Conservation (phyloP, 2,329 filamentous ascomycete species). For the Penicillium sp. region DNA sequence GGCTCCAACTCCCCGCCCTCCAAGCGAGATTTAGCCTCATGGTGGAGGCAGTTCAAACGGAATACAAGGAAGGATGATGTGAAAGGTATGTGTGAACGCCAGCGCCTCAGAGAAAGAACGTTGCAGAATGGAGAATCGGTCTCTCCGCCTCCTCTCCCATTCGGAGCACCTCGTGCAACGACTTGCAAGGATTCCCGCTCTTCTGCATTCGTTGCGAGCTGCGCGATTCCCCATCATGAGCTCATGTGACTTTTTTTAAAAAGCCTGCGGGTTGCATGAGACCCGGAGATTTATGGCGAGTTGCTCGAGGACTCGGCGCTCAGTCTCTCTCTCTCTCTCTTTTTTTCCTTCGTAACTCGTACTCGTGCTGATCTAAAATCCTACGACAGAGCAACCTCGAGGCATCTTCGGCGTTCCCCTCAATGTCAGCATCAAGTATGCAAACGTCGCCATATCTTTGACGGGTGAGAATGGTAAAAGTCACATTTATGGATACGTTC, state of each 20-base stretch:
- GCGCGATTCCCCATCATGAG: too few relatives aligned
- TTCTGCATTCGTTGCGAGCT: too few relatives aligned
- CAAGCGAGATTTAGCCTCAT: slow-evolving; percentile 83
- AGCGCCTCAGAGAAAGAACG: neutral
- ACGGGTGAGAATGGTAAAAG: slow-evolving; percentile 87
- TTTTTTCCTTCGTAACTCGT: too few relatives aligned
- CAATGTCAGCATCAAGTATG: slow-evolving; percentile 90
- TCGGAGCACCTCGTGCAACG: too few relatives aligned
- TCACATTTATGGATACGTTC: slow-evolving; percentile 97
- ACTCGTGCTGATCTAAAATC: slow-evolving; percentile 8
- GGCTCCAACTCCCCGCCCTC: slow-evolving; percentile 63
- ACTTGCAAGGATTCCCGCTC: too few relatives aligned
- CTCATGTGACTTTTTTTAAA: too few relatives aligned
- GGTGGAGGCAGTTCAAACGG: slow-evolving; percentile 95
- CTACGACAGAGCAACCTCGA: slow-evolving; percentile 40
- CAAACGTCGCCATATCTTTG: slow-evolving; percentile 95
- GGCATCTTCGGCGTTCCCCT: slow-evolving; percentile 94
- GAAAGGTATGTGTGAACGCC: slow-evolving; percentile 47
- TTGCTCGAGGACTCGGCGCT: too few relatives aligned
- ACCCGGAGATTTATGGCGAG: too few relatives aligned
- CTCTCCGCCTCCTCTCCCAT: too few relatives aligned
- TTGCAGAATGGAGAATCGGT: too few relatives aligned
- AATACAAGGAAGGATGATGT: slow-evolving; percentile 57
- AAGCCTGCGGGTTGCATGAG: too few relatives aligned
- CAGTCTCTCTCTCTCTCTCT: too few relatives aligned